These are phyloP conservation scores for Oryza longistaminata DNA, from an alignment of 176 grass and related monocot species.

Conservation along the genomic window DNA sequence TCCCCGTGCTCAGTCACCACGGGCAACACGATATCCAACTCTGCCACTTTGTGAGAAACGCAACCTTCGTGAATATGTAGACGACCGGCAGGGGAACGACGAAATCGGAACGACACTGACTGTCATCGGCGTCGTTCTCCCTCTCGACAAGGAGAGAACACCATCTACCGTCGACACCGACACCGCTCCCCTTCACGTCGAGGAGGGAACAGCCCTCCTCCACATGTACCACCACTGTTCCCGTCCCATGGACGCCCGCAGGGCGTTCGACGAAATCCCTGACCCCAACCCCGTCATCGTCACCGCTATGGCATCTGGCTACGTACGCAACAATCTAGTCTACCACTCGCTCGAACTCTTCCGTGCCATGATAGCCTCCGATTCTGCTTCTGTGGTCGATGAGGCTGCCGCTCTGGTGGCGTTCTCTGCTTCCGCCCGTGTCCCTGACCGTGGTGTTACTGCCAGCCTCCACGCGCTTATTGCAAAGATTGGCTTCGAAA, in stretches of 20 bases:
- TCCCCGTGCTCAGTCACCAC: too few species aligned
- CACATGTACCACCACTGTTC: slow-evolving; percentile 81
- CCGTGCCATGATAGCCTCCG: slow-evolving; percentile 41
- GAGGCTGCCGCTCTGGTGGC: slow-evolving; percentile 57
- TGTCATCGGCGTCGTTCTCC: too few species aligned
- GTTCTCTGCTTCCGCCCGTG: slow-evolving; percentile 58
- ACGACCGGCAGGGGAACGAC: too few species aligned
- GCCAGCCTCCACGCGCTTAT: slow-evolving; percentile 55
- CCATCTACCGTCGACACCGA: too few species aligned
- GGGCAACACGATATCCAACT: too few species aligned
- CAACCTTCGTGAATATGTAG: too few species aligned
- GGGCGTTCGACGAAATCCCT: slow-evolving; percentile 72
- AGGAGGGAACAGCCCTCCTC: too few species aligned
- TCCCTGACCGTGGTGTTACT: slow-evolving; percentile 40
- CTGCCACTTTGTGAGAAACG: too few species aligned
- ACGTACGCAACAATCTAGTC: slow-evolving; percentile 56
- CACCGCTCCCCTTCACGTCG: too few species aligned
- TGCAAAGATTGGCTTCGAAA: slow-evolving; percentile 51
- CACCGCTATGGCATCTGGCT: slow-evolving; percentile 77
- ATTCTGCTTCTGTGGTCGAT: slow-evolving; percentile 45
- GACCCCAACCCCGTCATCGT: slow-evolving; percentile 56
- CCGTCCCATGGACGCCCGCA: slow-evolving; percentile 58
- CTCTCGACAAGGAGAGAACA: too few species aligned
- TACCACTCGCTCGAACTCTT: slow-evolving; percentile 52
- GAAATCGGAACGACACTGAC: too few species aligned